Evolutionary conservation across 257 asterid species (phyloP).

Genomic region (Capsicum pubescens): DNA sequence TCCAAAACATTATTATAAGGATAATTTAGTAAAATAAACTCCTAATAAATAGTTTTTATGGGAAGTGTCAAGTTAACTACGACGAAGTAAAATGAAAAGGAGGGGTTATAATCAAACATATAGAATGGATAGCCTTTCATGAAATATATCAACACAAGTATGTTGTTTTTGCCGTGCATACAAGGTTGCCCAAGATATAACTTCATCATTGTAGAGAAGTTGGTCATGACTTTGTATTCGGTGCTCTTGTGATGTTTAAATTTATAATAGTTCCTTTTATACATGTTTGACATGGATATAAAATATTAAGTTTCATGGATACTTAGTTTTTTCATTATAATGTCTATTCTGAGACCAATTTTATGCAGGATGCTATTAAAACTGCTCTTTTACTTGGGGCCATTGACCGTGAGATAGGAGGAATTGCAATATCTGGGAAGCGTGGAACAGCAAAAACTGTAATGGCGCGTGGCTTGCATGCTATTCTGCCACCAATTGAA

Average conservation of each 20-base stretch:
- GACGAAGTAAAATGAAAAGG: too few relatives aligned
- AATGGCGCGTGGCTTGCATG: conserved; percentile 98
- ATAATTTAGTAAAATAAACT: too few relatives aligned
- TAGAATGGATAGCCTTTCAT: background rate
- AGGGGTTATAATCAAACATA: background rate
- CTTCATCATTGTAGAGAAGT: background rate
- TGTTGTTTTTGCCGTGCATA: background rate
- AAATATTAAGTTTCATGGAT: background rate
- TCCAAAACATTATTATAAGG: too few relatives aligned
- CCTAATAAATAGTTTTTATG: too few relatives aligned
- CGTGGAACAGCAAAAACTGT: conserved; percentile 98
- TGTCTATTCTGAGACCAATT: conserved; percentile 31
- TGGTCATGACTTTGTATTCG: background rate
- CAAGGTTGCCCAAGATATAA: background rate
- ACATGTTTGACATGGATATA: background rate
- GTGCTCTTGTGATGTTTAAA: background rate
- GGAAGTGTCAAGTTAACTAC: too few relatives aligned
- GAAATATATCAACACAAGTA: background rate
- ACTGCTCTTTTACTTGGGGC: conserved; percentile 99
- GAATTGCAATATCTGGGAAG: conserved; percentile 95
- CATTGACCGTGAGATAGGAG: conserved; percentile 92
- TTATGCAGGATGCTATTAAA: conserved; percentile 88
- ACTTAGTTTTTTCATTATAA: background rate
- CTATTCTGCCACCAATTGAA: conserved; percentile 97
- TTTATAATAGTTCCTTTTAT: background rate